phyloP scores from a whole-genome alignment of 164 flowering plant genomes.

The Dillenia turbinata region DNA sequence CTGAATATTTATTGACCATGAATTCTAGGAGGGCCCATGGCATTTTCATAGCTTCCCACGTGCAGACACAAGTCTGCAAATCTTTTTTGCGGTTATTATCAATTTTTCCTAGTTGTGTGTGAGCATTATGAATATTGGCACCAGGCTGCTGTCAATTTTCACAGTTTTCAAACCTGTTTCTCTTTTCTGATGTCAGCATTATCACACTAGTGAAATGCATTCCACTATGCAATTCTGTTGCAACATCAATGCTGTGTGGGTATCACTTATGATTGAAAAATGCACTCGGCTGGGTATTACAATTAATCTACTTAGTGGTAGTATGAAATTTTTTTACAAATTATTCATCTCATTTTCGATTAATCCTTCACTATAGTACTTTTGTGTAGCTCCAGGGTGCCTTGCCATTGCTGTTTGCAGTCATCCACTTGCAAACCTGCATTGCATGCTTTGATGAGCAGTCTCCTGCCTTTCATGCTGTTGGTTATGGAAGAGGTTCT shows the following conservation, averaged over 20 bases:
- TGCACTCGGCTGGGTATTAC: conserved; percentile 88
- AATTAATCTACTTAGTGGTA: conserved; percentile 34
- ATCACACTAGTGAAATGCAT: conserved; percentile 20
- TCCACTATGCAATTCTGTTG: conserved; percentile 31
- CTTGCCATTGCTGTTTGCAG: conserved; percentile 86
- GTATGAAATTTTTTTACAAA: too few species aligned
- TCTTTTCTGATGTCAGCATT: conserved; percentile 31
- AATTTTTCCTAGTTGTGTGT: too few species aligned
- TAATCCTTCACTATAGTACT: conserved; percentile 55
- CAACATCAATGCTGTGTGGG: conserved; percentile 86
- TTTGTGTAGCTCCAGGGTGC: conserved; percentile 97
- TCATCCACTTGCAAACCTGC: conserved; percentile 71
- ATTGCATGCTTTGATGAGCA: conserved; percentile 88
- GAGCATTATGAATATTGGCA: too few species aligned
- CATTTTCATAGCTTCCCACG: too few species aligned
- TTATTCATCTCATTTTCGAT: conserved; percentile 21
- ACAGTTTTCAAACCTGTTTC: neutral
- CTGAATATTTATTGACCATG: too few species aligned
- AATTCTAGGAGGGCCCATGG: too few species aligned
- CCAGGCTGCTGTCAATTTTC: neutral
- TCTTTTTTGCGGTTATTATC: too few species aligned
- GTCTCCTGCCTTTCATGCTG: conserved; percentile 89
- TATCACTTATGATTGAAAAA: conserved; percentile 85
- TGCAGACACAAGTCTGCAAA: too few species aligned
- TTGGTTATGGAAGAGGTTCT: conserved; percentile 92